A percentile compares a stretch with the other conserved stretches of the same genome.
phyloP scores from a whole-genome alignment of 805 yeast genomes.

The Yarrowia sp. region DNA sequence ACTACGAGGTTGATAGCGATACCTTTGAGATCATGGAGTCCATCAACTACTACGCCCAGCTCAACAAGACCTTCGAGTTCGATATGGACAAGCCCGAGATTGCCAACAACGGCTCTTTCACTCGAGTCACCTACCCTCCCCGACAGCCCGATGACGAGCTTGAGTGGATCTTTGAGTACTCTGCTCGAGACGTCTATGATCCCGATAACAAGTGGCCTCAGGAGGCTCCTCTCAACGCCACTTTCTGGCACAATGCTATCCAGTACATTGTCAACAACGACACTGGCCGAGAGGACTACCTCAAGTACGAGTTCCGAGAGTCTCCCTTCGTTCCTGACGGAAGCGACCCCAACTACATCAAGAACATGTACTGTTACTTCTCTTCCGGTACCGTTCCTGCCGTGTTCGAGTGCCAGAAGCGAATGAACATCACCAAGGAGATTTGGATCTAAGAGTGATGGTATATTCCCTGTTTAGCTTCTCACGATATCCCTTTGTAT shows the following conservation, averaged over 20 bases:
- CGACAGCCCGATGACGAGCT: constrained; percentile 55
- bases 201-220: constrained; percentile 67
- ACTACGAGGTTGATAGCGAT: constrained; percentile 68
- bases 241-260: constrained; percentile 62
- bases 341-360: constrained; percentile 49
- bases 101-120: constrained; percentile 22
- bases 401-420: constrained; percentile 43
- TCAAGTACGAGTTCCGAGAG: constrained; percentile 58
- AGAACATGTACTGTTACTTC: constrained; percentile 53
- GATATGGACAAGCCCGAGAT: constrained; percentile 36
- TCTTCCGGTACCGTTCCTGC: constrained; percentile 47
- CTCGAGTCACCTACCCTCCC: constrained; percentile 40
- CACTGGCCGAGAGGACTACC: constrained; percentile 55
- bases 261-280: constrained; percentile 53
- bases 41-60: constrained; percentile 63
- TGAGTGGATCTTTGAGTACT: constrained; percentile 66
- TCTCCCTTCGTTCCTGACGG: constrained; percentile 63
- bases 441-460: constrained; percentile 11
- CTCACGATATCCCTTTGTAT: neutral
- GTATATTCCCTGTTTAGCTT: constrained; percentile 2
- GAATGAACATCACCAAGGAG: constrained; percentile 39
- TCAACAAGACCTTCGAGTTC: constrained; percentile 58
- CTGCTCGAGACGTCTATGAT: constrained; percentile 50
- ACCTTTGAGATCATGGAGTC: constrained; percentile 68
- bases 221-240: constrained; percentile 66